These are phyloP conservation scores for Calonectria henricotiae DNA, from an alignment of 2,329 filamentous ascomycete species.

Conservation along the genomic window DNA sequence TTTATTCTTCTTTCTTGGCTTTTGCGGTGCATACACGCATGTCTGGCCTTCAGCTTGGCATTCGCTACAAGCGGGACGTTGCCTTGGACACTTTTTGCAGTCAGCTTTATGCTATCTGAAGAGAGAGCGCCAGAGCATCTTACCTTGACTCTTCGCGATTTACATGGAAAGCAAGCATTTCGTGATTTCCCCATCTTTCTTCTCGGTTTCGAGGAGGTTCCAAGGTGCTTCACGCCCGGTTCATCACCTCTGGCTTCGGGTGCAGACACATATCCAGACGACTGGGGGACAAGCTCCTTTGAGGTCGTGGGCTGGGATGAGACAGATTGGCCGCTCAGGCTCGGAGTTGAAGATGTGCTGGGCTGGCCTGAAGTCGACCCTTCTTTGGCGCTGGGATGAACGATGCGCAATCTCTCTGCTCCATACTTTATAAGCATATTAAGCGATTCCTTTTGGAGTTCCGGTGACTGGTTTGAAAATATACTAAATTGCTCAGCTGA, in stretches of 20 bases:
- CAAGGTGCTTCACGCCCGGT: conserved; percentile 3
- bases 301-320: conserved; percentile 53
- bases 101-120: neutral
- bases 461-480: conserved; percentile 73
- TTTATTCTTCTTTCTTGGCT: conserved; percentile 50
- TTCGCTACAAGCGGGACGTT: conserved; percentile 60
- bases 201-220: conserved; percentile 33
- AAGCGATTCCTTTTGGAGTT: conserved; percentile 70
- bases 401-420: conserved; percentile 71
- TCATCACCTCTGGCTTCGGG: neutral
- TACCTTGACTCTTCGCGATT: conserved; percentile 60
- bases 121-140: conserved; percentile 12
- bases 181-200: conserved; percentile 53
- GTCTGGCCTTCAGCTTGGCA: conserved; percentile 55
- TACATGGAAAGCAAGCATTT: conserved; percentile 59
- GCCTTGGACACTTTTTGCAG: conserved; percentile 60
- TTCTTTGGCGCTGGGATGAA: conserved; percentile 66
- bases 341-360: conserved; percentile 48
- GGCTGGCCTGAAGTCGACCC: conserved; percentile 52
- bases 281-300: conserved; percentile 54
- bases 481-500: conserved; percentile 73
- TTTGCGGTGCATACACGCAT: conserved; percentile 62
- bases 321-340: conserved; percentile 46
- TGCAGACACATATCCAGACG: conserved; percentile 38
- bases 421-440: conserved; percentile 73